Conservation (phyloP, 768 basidiomycete genomes). For the Chalciporus sphaerocephalus region DNA sequence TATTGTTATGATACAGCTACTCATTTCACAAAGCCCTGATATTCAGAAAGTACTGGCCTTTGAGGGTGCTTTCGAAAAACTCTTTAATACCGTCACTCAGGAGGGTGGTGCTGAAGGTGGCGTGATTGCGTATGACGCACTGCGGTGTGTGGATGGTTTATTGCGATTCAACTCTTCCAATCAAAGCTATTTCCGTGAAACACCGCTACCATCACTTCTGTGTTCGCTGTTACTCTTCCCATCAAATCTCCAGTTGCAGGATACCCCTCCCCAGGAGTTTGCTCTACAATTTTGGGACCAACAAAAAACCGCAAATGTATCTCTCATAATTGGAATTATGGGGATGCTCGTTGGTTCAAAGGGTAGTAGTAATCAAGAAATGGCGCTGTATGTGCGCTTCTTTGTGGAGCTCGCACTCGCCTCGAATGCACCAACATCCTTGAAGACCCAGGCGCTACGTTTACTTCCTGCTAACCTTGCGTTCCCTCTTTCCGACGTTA, state of each 20-base stretch:
- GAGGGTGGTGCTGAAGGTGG: slow-evolving; percentile 95
- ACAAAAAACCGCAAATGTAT: slow-evolving; percentile 79
- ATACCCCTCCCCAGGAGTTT: slow-evolving; percentile 78
- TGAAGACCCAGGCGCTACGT: slow-evolving; percentile 79
- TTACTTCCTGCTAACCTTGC: slow-evolving; percentile 52
- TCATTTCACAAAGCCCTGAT: slow-evolving; percentile 83
- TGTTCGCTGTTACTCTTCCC: slow-evolving; percentile 71
- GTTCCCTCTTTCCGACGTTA: slow-evolving; percentile 63
- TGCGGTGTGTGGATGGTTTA: slow-evolving; percentile 80
- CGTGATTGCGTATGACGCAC: slow-evolving; percentile 77
- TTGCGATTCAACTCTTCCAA: slow-evolving; percentile 92
- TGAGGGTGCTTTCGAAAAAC: slow-evolving; percentile 92
- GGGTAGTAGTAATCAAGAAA: slow-evolving; percentile 55
- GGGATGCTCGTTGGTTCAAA: slow-evolving; percentile 80
- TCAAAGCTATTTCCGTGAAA: slow-evolving; percentile 96
- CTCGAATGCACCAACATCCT: slow-evolving; percentile 83
- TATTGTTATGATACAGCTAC: slow-evolving; percentile 72
- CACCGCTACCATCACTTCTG: slow-evolving; percentile 63
- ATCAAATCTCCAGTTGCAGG: slow-evolving; percentile 51
- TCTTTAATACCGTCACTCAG: slow-evolving; percentile 80
- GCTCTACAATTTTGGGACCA: slow-evolving; percentile 95
- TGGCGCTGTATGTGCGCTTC: slow-evolving; percentile 61
- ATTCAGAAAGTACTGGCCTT: slow-evolving; percentile 97
- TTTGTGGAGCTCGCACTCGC: slow-evolving; percentile 85
- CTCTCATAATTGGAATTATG: slow-evolving; percentile 76